Conservation (phyloP, 495 filamentous ascomycete genomes). For the Penicillium desertorum region DNA sequence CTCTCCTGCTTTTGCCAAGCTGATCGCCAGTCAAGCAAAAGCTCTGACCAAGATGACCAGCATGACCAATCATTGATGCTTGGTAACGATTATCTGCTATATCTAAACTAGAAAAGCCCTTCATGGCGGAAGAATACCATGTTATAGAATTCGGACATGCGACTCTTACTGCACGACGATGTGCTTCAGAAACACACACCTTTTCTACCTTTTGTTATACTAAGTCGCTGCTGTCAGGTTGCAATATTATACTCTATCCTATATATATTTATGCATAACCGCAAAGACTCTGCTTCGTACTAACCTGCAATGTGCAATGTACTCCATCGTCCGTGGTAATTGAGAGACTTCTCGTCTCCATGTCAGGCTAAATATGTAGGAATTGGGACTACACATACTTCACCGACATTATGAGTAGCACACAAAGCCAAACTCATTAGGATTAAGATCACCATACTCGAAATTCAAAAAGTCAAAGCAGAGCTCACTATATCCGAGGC, state of each 20-base stretch:
- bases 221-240: not conserved
- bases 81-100: not conserved
- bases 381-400: not conserved
- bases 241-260: not conserved
- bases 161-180: not conserved
- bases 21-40: slow-evolving; percentile 7
- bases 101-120: not conserved
- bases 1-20: not conserved
- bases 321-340: not conserved
- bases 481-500: not conserved
- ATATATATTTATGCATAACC: not conserved
- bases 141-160: not conserved
- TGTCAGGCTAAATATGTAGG: not conserved
- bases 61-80: not conserved
- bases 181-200: not conserved
- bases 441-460: not conserved
- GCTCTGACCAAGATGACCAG: slow-evolving; percentile 6
- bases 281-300: not conserved
- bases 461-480: not conserved
- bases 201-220: not conserved
- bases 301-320: not conserved
- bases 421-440: not conserved
- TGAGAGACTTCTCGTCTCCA: not conserved
- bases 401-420: not conserved
- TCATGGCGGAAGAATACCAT: not conserved